A percentile compares a stretch with the other conserved stretches of the same genome.
Conservation (phyloP, 805 yeast genomes). For the Wickerhamiella domercqiae region DNA sequence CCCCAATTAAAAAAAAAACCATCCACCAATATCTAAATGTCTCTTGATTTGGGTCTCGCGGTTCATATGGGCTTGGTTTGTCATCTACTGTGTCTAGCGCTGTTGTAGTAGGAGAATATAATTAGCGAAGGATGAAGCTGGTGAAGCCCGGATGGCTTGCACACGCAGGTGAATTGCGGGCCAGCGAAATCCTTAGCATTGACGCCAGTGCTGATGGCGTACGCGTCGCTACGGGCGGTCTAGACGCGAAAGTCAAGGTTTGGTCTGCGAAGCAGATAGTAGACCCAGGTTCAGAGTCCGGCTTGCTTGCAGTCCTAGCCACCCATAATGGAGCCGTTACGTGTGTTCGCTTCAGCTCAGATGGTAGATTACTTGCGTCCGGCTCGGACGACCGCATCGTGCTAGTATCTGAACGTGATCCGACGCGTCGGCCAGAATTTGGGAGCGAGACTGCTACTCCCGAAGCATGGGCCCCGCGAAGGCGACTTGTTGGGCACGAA, state of each 20-base stretch:
- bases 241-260: conserved; percentile 80
- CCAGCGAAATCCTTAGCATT: conserved; percentile 73
- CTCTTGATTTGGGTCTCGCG: too few species aligned
- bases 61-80: too few species aligned
- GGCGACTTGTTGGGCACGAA: conserved; percentile 88
- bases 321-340: conserved; percentile 97
- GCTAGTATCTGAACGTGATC: conserved; percentile 86
- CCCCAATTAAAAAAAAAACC: too few species aligned
- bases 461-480: conserved; percentile 91
- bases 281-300: conserved; percentile 26
- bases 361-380: conserved; percentile 77
- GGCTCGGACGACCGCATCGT: conserved; percentile 92
- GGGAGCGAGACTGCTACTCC: conserved; percentile 52
- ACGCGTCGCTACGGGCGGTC: conserved; percentile 83
- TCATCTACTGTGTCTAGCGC: too few species aligned
- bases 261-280: conserved; percentile 85
- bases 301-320: conserved; percentile 63
- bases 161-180: conserved; percentile 58
- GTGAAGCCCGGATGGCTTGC: conserved; percentile 59
- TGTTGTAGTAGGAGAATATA: too few species aligned
- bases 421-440: conserved; percentile 44
- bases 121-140: conserved; percentile 34
- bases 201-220: conserved; percentile 69
- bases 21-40: too few species aligned
- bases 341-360: conserved; percentile 80